Evolutionary conservation across 2,329 filamentous ascomycete species (phyloP), one percentile per base, ranked within the genome.

Genomic region (Nigrospora oryzae): DNA sequence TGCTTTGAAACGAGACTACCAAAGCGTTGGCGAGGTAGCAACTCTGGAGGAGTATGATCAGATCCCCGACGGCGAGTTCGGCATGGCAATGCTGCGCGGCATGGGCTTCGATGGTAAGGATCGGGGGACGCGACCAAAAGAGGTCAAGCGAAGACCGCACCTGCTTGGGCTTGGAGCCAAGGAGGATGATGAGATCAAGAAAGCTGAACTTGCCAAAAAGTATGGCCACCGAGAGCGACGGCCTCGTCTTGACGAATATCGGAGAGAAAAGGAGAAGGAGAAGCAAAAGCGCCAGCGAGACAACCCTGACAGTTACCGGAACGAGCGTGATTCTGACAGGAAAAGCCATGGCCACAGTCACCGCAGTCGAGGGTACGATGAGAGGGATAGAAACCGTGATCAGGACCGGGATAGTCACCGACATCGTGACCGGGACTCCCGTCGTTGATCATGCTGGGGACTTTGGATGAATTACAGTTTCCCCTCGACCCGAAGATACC

Each of bases 31-130:
- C 1, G 85, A 89, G 17, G 74, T 79, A 30, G 83, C 89, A 4
- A 86, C 82, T 0, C 69, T 95, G 15, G 86, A 87, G 32, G 88
- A 93, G 56, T 97, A 97, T 66, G 84, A 86, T 47, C 82, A 84
- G 12, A 84, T 95, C 49, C 91, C 93, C 0, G 89, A 97, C 14
- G 91, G 96, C 54, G 89, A 96, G 55, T 98, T 97, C 53, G 93
- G 93, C 8, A 86, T 89, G 15, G 89, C 90, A 0, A 73, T 97
- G 51, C 74, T 98, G 33, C 81, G 90, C 31, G 89, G 90, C 11
- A 96, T 97, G 86, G 93, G 93, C 10, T 96, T 91, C 90, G 89
- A 96, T 70, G 84, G 67, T 63, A 77, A 81, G 44, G 69, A 74
- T 49, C 66, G 71, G 39, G 74, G 72, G 2, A 63, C 70, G 3